A percentile compares a stretch with the other conserved stretches of the same genome.
phyloP scores from a whole-genome alignment of 148 eudicot genomes.

The Silene conica region DNA sequence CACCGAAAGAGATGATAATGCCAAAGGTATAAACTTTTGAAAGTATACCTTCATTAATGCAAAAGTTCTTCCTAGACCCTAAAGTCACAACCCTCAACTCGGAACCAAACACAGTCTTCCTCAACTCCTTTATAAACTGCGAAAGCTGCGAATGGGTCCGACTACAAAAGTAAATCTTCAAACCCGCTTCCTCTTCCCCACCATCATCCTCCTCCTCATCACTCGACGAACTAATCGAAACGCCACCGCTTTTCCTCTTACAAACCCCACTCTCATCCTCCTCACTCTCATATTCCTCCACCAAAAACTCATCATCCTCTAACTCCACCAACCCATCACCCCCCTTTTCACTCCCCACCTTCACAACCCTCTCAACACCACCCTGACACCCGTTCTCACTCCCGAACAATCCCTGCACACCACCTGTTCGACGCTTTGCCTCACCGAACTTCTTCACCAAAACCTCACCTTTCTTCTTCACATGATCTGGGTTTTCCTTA shows the following conservation, averaged over 20 bases:
- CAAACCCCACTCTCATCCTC: conserved; percentile 43
- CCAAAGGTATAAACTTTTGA: neutral
- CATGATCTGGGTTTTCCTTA: conserved; percentile 37
- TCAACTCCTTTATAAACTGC: conserved; percentile 85
- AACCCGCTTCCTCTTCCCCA: conserved; percentile 34
- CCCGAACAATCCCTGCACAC: conserved; percentile 40
- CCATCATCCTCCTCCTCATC: conserved; percentile 56
- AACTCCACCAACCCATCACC: conserved; percentile 31
- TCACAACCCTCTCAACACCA: conserved; percentile 9
- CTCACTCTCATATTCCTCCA: conserved; percentile 88
- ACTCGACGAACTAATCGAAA: conserved; percentile 54
- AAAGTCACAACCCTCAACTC: conserved; percentile 76
- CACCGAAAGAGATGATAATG: neutral
- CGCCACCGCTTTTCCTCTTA: conserved; percentile 58
- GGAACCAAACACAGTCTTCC: conserved; percentile 75
- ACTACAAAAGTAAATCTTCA: conserved; percentile 83
- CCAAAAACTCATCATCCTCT: conserved; percentile 68
- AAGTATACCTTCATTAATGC: conserved; percentile 77
- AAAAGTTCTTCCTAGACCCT: conserved; percentile 89
- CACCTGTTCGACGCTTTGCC: conserved; percentile 33
- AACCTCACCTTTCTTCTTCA: conserved; percentile 36
- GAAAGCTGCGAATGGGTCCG: conserved; percentile 96
- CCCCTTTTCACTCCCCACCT: conserved; percentile 21
- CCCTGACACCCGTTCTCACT: neutral
- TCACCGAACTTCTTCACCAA: conserved; percentile 26